A percentile compares a stretch with the other conserved stretches of the same genome.
phyloP scores from a whole-genome alignment of 768 basidiomycete genomes.

The Termitomyces sp. region DNA sequence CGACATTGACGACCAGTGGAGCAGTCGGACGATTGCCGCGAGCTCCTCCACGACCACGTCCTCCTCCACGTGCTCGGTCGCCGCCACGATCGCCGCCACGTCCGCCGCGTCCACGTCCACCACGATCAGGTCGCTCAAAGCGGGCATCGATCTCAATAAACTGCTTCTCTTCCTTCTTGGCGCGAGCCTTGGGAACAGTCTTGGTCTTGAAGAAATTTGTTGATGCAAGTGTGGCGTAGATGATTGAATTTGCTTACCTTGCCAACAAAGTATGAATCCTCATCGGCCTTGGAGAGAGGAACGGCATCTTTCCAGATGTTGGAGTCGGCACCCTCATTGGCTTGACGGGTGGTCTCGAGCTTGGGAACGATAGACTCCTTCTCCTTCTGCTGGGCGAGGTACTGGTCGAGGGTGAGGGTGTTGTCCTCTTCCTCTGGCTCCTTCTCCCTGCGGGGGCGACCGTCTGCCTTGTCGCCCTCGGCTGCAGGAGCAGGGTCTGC shows the following conservation, averaged over 20 bases:
- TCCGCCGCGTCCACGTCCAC: slow-evolving; percentile 55
- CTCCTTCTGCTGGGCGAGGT: slow-evolving; percentile 78
- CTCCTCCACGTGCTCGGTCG: slow-evolving; percentile 27
- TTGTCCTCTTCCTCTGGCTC: slow-evolving; percentile 89
- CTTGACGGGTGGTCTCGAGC: slow-evolving; percentile 72
- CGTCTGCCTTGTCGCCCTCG: slow-evolving; percentile 40
- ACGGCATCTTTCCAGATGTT: slow-evolving; percentile 70
- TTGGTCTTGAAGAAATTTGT: slow-evolving; percentile 49
- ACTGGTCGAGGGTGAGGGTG: slow-evolving; percentile 92
- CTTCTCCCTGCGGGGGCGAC: slow-evolving; percentile 45
- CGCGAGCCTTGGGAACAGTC: slow-evolving; percentile 56
- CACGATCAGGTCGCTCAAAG: slow-evolving; percentile 79
- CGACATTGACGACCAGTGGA: slow-evolving; percentile 57
- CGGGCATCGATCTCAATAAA: slow-evolving; percentile 89
- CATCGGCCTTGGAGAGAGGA: slow-evolving; percentile 68
- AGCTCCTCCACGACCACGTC: slow-evolving; percentile 39
- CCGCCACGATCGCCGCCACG: slow-evolving; percentile 43
- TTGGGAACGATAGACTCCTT: slow-evolving; percentile 64
- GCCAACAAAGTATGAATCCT: slow-evolving; percentile 79
- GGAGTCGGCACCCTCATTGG: slow-evolving; percentile 76
- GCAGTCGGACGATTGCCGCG: slow-evolving; percentile 41
- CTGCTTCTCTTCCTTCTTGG: slow-evolving; percentile 89
- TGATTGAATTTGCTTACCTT: slow-evolving; percentile 56
- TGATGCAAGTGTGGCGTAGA: not conserved
- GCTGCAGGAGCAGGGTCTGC: slow-evolving; percentile 29